Conservation (phyloP, 306 rosid genomes). For the Lathyrus oleraceus region DNA sequence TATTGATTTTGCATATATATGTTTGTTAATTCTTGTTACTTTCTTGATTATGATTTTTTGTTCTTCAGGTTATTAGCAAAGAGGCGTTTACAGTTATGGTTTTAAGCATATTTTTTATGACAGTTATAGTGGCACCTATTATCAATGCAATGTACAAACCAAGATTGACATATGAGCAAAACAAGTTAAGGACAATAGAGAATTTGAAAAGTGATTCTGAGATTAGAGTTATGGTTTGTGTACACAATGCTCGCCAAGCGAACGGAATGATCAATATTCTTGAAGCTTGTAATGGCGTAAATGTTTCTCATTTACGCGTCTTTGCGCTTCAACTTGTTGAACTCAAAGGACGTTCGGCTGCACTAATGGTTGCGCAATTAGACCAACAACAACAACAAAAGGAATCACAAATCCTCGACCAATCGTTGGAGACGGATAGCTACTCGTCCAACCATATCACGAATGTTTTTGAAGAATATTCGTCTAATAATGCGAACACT, state of each 20-base stretch:
- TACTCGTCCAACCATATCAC: slow-evolving; percentile 8
- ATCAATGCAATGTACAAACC: slow-evolving; percentile 42
- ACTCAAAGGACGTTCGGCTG: slow-evolving; percentile 39
- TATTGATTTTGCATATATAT: neutral
- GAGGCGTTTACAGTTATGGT: slow-evolving; percentile 26
- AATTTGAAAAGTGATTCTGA: slow-evolving; percentile 31
- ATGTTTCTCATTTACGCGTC: slow-evolving; percentile 23
- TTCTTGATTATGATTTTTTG: neutral
- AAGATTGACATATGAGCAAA: slow-evolving; percentile 14
- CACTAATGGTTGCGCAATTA: slow-evolving; percentile 11
- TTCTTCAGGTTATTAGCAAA: slow-evolving; percentile 25
- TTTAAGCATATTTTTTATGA: slow-evolving; percentile 21
- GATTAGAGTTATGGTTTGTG: slow-evolving; percentile 28
- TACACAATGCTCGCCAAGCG: slow-evolving; percentile 38
- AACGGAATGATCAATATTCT: slow-evolving; percentile 35
- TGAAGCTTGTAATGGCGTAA: slow-evolving; percentile 20
- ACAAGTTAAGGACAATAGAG: slow-evolving; percentile 38
- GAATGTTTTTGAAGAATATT: neutral
- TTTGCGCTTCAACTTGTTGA: slow-evolving; percentile 40
- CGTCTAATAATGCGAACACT: neutral
- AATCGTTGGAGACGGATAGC: neutral
- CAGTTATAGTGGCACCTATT: slow-evolving; percentile 22
- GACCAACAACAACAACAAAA: neutral
- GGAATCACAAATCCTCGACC: neutral
- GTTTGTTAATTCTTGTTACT: neutral